phyloP scores from a whole-genome alignment of 257 asterid genomes.

The Ilex asprella region DNA sequence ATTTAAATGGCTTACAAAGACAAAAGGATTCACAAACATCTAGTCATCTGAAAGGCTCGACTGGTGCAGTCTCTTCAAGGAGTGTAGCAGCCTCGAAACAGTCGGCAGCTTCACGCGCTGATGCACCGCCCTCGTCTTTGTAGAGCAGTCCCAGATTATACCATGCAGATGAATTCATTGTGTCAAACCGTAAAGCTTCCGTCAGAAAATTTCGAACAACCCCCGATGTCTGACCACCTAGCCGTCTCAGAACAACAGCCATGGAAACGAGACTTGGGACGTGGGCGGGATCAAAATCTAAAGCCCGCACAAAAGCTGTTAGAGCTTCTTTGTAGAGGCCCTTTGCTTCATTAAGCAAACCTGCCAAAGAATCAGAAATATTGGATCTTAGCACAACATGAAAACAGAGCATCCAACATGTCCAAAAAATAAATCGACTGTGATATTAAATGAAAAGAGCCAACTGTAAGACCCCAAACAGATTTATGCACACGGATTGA shows the following conservation, averaged over 20 bases:
- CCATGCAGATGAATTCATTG: conserved; percentile 67
- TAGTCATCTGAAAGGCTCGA: conserved; percentile 71
- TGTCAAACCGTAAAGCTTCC: conserved; percentile 69
- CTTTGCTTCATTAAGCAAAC: conserved; percentile 70
- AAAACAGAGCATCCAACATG: too few relatives aligned
- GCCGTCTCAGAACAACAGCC: conserved; percentile 49
- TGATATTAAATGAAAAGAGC: too few relatives aligned
- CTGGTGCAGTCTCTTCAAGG: conserved; percentile 71
- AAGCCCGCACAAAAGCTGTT: conserved; percentile 46
- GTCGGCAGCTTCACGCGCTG: conserved; percentile 59
- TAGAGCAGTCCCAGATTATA: conserved; percentile 66
- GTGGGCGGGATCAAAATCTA: conserved; percentile 55
- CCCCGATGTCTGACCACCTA: conserved; percentile 36
- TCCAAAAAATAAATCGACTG: too few relatives aligned
- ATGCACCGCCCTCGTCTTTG: conserved; percentile 50
- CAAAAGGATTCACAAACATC: neutral
- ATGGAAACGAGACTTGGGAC: conserved; percentile 66
- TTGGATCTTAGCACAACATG: neutral
- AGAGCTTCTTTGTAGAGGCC: conserved; percentile 57
- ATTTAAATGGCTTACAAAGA: neutral
- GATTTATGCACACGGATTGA: too few relatives aligned
- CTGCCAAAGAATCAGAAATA: conserved; percentile 28
- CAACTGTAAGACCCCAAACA: too few relatives aligned
- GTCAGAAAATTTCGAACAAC: conserved; percentile 54
- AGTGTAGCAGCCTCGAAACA: conserved; percentile 69